Evolutionary conservation across 208 protist genomes (phyloP), one percentile per base, ranked within the genome.

Genomic region (Acanthamoeba triangularis): DNA sequence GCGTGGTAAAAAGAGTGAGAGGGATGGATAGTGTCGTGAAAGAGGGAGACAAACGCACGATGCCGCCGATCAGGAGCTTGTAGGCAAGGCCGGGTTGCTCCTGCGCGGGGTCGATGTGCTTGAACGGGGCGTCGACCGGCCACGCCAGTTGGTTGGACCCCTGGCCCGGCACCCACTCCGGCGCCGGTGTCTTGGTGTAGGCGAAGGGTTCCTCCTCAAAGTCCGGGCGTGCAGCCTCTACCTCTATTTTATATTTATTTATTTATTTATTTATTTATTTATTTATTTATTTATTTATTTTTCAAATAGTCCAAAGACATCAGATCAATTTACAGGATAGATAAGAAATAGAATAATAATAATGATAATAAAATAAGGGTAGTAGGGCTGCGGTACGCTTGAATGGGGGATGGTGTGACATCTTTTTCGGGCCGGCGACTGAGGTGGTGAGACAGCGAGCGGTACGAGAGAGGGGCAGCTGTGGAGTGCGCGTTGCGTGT

Each of bases 371-470:
- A 30, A 72, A 72, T 28, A 28, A 72, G 10, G 30, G 8, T 2
- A 72, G 30, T 28, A 1, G 67, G 35, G n/a, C 7, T 25, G 30
- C n/a, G 10, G 67, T 76, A 76, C 67, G 67, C 67, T 76, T 76
- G 35, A 76, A 76, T 14, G 67, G 67, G 35, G 30, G 67, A 41
- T 76, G 67, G 67, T 76, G 67, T 3, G 67, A 76, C 67, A 76
- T 76, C 56, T 63, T 20, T 13, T 63, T 20, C 6, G 97, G 94
- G 72, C 90, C 96, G 37, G 3, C 37, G n/a, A 28, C 97, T 11
- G 52, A 56, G 5, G 52, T 56, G 52, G 52, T 56, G 14, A 11
- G 52, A 3, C 37, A 1, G 37, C 37, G 37, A 41, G 37, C 37
- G 37, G 37, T 41, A 41, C 37, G 37, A 3, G 37, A 3, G 37